Base-by-base conservation (phyloP, 768 basidiomycete species). In the Crassisporium funariophilum region DNA sequence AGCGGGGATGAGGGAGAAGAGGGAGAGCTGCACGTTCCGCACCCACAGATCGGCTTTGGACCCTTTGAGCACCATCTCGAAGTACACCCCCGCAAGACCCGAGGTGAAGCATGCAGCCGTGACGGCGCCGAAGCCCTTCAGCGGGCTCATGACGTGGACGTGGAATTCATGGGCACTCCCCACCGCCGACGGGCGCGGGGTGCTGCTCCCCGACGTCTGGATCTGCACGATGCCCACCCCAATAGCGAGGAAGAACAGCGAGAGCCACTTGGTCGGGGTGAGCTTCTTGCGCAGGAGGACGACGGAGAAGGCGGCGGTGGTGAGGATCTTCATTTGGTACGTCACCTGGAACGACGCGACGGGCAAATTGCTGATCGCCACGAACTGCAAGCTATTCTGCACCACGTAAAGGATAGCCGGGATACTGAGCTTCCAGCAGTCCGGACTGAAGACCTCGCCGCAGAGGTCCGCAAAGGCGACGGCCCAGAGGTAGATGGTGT, bases 311-410 rank as follows among this genome's bases (percentile, higher is more conserved):
- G 88, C 91, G 16, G 93, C 95, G 12, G 94, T 98, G 39, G 94
- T 98, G 46, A 98, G 78, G 63, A 98, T 98, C 69, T 98, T 98
- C 94, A 98, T 95, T 69, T 98, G 94, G 65, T 98, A 95, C 7
- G 90, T 91, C 52, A 98, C 93, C 65, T 98, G 95, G 72, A 98
- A 99, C 2, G 95, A 92, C 11, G 97, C 95, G 43, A 93, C 95
- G 29, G 92, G 91, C 47, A 99, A 82, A 68, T 99, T 98, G 54
- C 83, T 82, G 51, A 95, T 87, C 17, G 97, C 97, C 55, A 97
- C 91, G 67, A 95, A 99, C 67, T 98, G 97, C 17, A 99, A 82
- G 29, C 91, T 89, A 66, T 98, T 98, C 68, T 98, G 92, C n/a
- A 95, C 79, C 54, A 94, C 86, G 60, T 97, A 98, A 55, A 98